Percentiles rank a stretch among this genome's conserved stretches.
These are phyloP conservation scores for Schizophyllum amplum DNA, from an alignment of 1,284 basidiomycete species.

Conservation along the genomic window DNA sequence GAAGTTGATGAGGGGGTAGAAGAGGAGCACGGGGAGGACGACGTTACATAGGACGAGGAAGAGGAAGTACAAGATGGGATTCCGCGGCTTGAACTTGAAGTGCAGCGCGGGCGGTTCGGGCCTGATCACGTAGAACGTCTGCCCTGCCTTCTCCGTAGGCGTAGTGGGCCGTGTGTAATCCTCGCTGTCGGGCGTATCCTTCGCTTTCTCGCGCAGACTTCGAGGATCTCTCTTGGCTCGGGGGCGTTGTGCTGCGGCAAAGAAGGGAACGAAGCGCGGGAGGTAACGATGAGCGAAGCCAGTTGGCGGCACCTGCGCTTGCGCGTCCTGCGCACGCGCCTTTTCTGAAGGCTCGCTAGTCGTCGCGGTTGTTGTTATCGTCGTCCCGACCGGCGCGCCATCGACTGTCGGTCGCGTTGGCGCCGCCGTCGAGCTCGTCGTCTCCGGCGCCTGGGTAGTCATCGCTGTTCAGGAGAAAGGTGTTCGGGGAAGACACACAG, in stretches of 20 bases:
- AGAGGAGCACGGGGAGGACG: slow-evolving; percentile 19
- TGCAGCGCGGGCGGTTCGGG: not conserved
- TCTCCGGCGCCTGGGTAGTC: not conserved
- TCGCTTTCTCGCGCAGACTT: not conserved
- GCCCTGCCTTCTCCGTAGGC: not conserved
- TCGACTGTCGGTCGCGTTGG: not conserved
- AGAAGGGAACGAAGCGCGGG: not conserved
- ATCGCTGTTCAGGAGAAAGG: not conserved
- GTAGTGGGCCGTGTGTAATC: not conserved
- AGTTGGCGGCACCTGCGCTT: not conserved
- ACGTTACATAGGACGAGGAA: slow-evolving; percentile 22
- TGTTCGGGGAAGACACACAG: not conserved
- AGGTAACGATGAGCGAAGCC: not conserved
- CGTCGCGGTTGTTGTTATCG: not conserved
- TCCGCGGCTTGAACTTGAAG: not conserved
- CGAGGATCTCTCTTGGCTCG: not conserved
- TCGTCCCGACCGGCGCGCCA: not conserved
- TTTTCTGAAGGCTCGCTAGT: not conserved
- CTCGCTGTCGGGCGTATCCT: not conserved
- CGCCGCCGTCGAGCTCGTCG: not conserved
- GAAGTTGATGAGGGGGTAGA: slow-evolving; percentile 19
- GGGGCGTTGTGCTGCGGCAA: not conserved
- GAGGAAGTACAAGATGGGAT: slow-evolving; percentile 14
- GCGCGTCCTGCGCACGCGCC: not conserved
- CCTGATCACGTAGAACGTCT: not conserved